Percentiles rank a stretch among this genome's conserved stretches.
These are phyloP conservation scores for Corniculantispora saksenae DNA, from an alignment of 2,329 filamentous ascomycete species.

Conservation along the genomic window DNA sequence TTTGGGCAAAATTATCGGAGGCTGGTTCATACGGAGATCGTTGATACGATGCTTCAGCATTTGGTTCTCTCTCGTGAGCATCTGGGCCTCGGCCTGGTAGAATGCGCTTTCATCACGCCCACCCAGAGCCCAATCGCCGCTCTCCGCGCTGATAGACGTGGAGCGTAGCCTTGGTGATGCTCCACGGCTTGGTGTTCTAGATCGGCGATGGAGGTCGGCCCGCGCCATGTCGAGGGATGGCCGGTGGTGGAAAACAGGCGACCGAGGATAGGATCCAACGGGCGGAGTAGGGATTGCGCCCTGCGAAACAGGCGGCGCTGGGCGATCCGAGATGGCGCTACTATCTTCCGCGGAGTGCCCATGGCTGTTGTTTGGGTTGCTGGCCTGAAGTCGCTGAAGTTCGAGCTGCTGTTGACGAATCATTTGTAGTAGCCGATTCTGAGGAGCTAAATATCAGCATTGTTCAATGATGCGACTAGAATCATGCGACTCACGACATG, in stretches of 20 bases:
- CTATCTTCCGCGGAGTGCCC: slow-evolving; percentile 52
- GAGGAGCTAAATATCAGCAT: not conserved
- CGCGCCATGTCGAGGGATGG: slow-evolving; percentile 62
- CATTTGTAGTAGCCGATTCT: slow-evolving; percentile 77
- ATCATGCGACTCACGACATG: slow-evolving; percentile 60
- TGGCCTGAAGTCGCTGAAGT: slow-evolving; percentile 59
- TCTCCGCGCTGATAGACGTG: slow-evolving; percentile 60
- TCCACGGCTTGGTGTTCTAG: slow-evolving; percentile 59
- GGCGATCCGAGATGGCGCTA: slow-evolving; percentile 49
- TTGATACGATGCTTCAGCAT: slow-evolving; percentile 76
- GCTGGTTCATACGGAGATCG: slow-evolving; percentile 59
- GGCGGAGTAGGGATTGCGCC: slow-evolving; percentile 35
- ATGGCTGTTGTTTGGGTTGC: slow-evolving; percentile 36
- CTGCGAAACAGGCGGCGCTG: slow-evolving; percentile 38
- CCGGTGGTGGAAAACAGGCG: slow-evolving; percentile 51
- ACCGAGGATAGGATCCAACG: slow-evolving; percentile 50
- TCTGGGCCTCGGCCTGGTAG: slow-evolving; percentile 81
- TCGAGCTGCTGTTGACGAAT: slow-evolving; percentile 76
- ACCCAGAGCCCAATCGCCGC: slow-evolving; percentile 62
- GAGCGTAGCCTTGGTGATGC: slow-evolving; percentile 58
- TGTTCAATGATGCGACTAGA: slow-evolving; percentile 19
- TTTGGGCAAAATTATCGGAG: not conserved
- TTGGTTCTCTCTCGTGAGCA: slow-evolving; percentile 75
- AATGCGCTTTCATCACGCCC: slow-evolving; percentile 74
- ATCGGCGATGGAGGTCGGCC: slow-evolving; percentile 56